Evolutionary conservation across 495 filamentous ascomycete genomes (phyloP), one percentile per base, ranked within the genome.

Genomic region (Letharia lupina): DNA sequence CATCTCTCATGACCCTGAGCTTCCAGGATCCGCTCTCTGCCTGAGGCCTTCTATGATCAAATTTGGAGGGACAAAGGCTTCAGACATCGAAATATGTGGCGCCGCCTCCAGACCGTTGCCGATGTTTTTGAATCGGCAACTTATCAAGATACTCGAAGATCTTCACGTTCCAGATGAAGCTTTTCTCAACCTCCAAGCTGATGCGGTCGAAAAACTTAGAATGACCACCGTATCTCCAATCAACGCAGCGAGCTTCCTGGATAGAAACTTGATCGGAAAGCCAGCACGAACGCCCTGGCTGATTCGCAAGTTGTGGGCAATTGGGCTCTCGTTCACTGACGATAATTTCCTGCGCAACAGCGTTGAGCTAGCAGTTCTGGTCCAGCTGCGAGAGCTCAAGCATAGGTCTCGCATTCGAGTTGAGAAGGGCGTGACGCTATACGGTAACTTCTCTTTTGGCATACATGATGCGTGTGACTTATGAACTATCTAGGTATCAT

Each of bases 111-210:
- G 79, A 52, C 87, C 87, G 0, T 80, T 93, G 18, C 83, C 86
- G 0, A 78, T 90, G 69, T 81, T 85, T 47, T 81, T 96, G 4
- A 93, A 93, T 71, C 84, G 86, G 2, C 89, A 88, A 60, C 73
- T 90, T 45, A 90, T 96, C 71, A 93, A 95, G 72, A 89, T 93
- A 39, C 71, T 95, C 41, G 91, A 96, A 69, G 91, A 94, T 69
- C 79, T 87, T 40, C 75, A 79, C 3, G 84, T 89, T 0, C 71
- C 78, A 0, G 69, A 73, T 10, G 44, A 76, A 0, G 83, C 81
- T 69, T 91, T 95, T 70, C 73, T 88, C 13, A 65, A 80, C 1
- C 77, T 87, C 1, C 90, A 93, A 72, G 73, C 73, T 1, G 72
- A 74, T 47, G 84, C 83, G 47, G 74, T 94, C 0, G 64, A 81